These are phyloP conservation scores for Cladosporium sp. DNA, from an alignment of 2,329 filamentous ascomycete species.

Conservation along the genomic window DNA sequence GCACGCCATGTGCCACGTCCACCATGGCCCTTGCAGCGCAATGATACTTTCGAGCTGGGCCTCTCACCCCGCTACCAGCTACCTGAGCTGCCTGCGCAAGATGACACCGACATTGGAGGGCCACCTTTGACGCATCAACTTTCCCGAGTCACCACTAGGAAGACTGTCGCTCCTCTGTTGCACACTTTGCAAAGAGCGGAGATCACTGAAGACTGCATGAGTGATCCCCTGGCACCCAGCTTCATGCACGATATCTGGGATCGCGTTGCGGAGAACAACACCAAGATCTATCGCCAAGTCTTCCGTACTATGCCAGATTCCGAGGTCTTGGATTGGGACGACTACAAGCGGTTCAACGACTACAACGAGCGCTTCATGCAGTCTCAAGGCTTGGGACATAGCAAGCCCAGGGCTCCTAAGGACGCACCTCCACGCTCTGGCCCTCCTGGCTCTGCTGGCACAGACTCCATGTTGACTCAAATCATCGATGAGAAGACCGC, in stretches of 20 bases:
- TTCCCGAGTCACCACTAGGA: slow-evolving; percentile 47
- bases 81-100: slow-evolving; percentile 66
- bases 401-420: slow-evolving; percentile 50
- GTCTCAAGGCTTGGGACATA: slow-evolving; percentile 57
- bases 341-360: slow-evolving; percentile 80
- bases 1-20: slow-evolving; percentile 30
- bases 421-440: slow-evolving; percentile 51
- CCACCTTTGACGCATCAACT: slow-evolving; percentile 62
- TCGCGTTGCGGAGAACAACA: slow-evolving; percentile 87
- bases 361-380: slow-evolving; percentile 78
- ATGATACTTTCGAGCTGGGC: slow-evolving; percentile 66
- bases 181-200: slow-evolving; percentile 71
- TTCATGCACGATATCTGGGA: slow-evolving; percentile 92
- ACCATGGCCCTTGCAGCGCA: slow-evolving; percentile 44
- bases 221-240: slow-evolving; percentile 75
- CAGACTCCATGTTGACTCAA: slow-evolving; percentile 22
- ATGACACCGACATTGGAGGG: slow-evolving; percentile 82
- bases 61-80: slow-evolving; percentile 69
- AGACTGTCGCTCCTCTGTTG: slow-evolving; percentile 34
- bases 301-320: slow-evolving; percentile 98
- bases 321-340: slow-evolving; percentile 88
- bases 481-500: slow-evolving; percentile 9
- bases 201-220: slow-evolving; percentile 90
- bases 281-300: slow-evolving; percentile 86
- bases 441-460: slow-evolving; percentile 46